Conservation (phyloP, 108 stramenopile genomes). For the Fragilaria crotonensis region DNA sequence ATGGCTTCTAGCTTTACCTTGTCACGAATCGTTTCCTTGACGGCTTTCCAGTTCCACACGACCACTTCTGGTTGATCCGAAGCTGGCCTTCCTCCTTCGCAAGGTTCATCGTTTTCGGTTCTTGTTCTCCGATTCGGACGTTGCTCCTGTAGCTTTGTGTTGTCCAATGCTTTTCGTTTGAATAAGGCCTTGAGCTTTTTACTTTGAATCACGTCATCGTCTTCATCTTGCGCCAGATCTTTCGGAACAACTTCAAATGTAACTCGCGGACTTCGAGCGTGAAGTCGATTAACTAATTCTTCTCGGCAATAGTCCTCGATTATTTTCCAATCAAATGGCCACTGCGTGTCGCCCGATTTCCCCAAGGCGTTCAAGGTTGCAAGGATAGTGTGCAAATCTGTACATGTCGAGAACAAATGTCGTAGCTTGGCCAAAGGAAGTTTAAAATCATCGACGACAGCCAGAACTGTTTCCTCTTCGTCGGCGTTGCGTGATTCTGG, state of each 20-base stretch:
- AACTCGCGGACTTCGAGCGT: background rate
- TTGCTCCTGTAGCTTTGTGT: background rate
- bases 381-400: background rate
- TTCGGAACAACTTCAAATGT: background rate
- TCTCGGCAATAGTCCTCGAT: background rate
- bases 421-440: conserved; percentile 1
- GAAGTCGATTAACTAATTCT: background rate
- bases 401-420: background rate
- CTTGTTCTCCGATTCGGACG: background rate
- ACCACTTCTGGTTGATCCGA: background rate
- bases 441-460: background rate
- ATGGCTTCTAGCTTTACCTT: background rate
- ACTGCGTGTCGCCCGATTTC: conserved; percentile 1
- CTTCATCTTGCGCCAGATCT: background rate
- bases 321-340: conserved; percentile 4
- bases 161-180: background rate
- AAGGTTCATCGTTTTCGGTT: background rate
- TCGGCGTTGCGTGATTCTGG: background rate
- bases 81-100: background rate
- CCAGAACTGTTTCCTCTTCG: background rate
- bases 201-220: background rate
- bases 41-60: background rate
- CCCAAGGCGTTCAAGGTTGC: conserved; percentile 2
- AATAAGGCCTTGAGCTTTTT: background rate
- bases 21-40: background rate